These are phyloP conservation scores for Thecamonas trahens DNA, from an alignment of 78 protist genomes.

Conservation along the genomic window DNA sequence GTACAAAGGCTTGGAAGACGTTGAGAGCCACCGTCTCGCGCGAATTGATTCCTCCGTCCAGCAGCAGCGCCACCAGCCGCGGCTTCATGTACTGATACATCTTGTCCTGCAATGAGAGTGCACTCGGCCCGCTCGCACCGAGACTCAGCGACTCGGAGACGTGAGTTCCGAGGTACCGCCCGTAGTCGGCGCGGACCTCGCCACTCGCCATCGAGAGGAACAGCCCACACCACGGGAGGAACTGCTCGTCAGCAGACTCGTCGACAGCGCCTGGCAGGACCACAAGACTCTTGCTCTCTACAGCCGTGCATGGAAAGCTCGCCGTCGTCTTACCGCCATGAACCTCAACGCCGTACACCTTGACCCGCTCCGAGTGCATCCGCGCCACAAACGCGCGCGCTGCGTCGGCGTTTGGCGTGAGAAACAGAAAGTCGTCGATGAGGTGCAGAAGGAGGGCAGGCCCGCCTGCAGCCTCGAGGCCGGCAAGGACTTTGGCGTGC, in stretches of 20 bases:
- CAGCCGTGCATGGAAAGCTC: neutral
- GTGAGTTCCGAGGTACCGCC: neutral
- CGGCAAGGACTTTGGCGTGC: neutral
- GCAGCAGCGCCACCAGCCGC: neutral
- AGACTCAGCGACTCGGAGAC: neutral
- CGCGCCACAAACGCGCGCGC: neutral
- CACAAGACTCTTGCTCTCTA: neutral
- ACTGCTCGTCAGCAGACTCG: too few relatives aligned
- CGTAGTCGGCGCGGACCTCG: neutral
- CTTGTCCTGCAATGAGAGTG: neutral
- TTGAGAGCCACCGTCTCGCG: neutral
- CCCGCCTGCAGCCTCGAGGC: neutral
- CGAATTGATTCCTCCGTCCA: conserved; percentile 4
- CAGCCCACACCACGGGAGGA: conserved; percentile 1
- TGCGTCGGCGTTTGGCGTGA: neutral
- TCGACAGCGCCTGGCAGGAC: too few relatives aligned
- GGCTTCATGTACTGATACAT: neutral
- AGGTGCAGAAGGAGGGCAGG: neutral
- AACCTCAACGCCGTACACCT: neutral
- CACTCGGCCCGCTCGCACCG: neutral
- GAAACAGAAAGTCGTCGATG: conserved; percentile 1
- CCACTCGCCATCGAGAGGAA: neutral
- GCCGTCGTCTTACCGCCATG: neutral
- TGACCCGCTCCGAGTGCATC: neutral
- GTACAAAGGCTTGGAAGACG: neutral